A percentile compares a stretch with the other conserved stretches of the same genome.
These are phyloP conservation scores for Ophiostoma novo-ulmi DNA, from an alignment of 2,329 filamentous ascomycete genomes.

Conservation along the genomic window DNA sequence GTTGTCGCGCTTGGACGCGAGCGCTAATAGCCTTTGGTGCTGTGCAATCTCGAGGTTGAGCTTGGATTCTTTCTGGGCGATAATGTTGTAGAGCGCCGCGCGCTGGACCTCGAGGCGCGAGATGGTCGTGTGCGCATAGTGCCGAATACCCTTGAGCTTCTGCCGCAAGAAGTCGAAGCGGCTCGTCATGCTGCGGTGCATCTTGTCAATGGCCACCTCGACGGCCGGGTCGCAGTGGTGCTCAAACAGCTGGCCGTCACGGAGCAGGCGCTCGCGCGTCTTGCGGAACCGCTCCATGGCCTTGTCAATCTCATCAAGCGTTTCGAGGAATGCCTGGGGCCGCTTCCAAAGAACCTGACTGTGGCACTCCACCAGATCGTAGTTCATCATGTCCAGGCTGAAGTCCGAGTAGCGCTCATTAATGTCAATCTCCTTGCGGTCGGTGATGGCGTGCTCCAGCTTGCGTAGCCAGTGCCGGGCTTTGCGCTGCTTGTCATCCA, in stretches of 20 bases:
- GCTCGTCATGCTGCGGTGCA: constrained; percentile 50
- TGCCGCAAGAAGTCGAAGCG: constrained; percentile 56
- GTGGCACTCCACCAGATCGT: constrained; percentile 60
- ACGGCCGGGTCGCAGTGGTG: constrained; percentile 30
- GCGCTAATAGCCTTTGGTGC: constrained; percentile 54
- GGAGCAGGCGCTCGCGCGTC: constrained; percentile 19
- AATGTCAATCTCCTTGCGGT: constrained; percentile 56
- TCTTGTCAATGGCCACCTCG: constrained; percentile 36
- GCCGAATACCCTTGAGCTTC: constrained; percentile 58
- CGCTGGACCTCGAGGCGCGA: constrained; percentile 58
- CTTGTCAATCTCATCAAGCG: constrained; percentile 26
- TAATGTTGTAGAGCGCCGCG: constrained; percentile 61
- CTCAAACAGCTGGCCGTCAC: constrained; percentile 5
- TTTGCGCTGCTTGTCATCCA: constrained; percentile 59
- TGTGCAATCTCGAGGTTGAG: constrained; percentile 59
- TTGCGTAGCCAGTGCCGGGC: constrained; percentile 57
- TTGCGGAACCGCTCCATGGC: constrained; percentile 27
- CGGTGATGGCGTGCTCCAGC: constrained; percentile 56
- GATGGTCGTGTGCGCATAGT: constrained; percentile 58
- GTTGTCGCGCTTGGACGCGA: constrained; percentile 57
- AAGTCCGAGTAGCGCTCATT: constrained; percentile 51
- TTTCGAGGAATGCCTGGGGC: constrained; percentile 51
- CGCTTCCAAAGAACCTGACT: constrained; percentile 34
- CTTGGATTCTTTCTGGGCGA: constrained; percentile 59
- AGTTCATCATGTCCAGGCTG: constrained; percentile 56